Percentiles rank a stretch among this genome's conserved stretches.
Evolutionary conservation across 768 basidiomycete species (phyloP).

Genomic region (Calvatia gigantea): DNA sequence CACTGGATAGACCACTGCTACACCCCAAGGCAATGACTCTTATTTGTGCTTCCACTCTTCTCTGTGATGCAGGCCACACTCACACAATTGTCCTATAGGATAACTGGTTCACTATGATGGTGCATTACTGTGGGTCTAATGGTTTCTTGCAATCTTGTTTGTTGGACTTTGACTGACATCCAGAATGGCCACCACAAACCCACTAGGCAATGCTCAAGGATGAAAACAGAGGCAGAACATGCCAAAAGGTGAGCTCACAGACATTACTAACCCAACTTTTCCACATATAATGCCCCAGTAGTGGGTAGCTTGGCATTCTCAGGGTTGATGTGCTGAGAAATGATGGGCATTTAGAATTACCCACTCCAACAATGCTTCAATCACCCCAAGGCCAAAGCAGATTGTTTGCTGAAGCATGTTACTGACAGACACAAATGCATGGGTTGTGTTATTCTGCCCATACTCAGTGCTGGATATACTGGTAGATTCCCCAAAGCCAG

Average conservation of each 20-base stretch:
- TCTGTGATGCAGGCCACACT: conserved; percentile 26
- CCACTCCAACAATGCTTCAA: conserved; percentile 81
- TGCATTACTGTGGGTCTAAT: conserved; percentile 42
- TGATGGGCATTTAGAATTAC: conserved; percentile 56
- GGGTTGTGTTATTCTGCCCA: conserved; percentile 62
- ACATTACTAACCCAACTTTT: conserved; percentile 91
- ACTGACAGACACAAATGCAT: conserved; percentile 83
- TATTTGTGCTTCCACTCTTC: conserved; percentile 34
- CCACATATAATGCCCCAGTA: conserved; percentile 87
- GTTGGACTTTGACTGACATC: conserved; percentile 12
- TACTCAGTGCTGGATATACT: conserved; percentile 28
- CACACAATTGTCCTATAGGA: conserved; percentile 39
- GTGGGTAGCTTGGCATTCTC: conserved; percentile 40
- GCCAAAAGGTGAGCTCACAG: conserved; percentile 89
- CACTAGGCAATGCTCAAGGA: conserved; percentile 94
- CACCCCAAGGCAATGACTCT: conserved; percentile 81
- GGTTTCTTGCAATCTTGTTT: conserved; percentile 1
- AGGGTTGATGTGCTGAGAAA: background rate
- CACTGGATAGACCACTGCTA: conserved; percentile 80
- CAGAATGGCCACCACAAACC: conserved; percentile 76
- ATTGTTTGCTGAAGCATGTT: conserved; percentile 82
- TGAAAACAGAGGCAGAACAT: conserved; percentile 88
- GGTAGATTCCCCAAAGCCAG: conserved; percentile 33
- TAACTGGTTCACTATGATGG: conserved; percentile 93
- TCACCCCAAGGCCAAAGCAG: conserved; percentile 80